Evolutionary conservation across 768 basidiomycete genomes (phyloP), one percentile per base, ranked within the genome.

Genomic region (Russula virescens): DNA sequence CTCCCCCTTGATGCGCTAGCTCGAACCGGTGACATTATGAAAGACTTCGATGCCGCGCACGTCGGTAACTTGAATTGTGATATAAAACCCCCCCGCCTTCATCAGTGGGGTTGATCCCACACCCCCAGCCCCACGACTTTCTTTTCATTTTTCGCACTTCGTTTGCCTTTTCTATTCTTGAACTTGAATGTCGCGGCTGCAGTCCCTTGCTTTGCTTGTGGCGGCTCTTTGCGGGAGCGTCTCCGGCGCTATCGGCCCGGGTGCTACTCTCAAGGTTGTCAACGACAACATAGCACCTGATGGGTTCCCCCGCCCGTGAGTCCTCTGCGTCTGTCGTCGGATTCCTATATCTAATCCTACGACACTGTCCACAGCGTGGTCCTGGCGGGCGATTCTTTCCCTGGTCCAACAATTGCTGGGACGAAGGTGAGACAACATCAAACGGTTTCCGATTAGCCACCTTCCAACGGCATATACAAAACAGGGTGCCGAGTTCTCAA

Each of bases 261-360:
- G 23, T 13, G 9, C 40, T 16, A 43, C 23, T 10, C 54, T 64
- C 48, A 23, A 40, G 8, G 53, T 64, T 38, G 49, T 56, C 49
- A 64, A 49, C 16, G 21, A 21, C 28, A 25, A 40, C 7, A 51
- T 64, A 6, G 60, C 60, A 9, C 63, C 63, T 40, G 63, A 64
- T 64, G 63, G 63, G 23, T 64, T 57, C 42, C 0, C n/a, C 19
- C 63, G 63, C n/a, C 34, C 34, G 63, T 64, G 50, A 52, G 63
- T 62, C 21, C 28, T 34, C 49, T 35, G 9, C 23, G 1, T 19
- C 7, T 38, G n/a, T 16, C 31, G 14, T 13, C 26, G 8, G 11
- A 49, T 26, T 38, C 19, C 23, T 5, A n/a, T 38, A 13, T 35
- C 18, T 55, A 50, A 55, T 49, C 2, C 19, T 40, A 13, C n/a